Evolutionary conservation across 2,329 filamentous ascomycete genomes (phyloP).

Genomic region (Aspergillus floridensis): DNA sequence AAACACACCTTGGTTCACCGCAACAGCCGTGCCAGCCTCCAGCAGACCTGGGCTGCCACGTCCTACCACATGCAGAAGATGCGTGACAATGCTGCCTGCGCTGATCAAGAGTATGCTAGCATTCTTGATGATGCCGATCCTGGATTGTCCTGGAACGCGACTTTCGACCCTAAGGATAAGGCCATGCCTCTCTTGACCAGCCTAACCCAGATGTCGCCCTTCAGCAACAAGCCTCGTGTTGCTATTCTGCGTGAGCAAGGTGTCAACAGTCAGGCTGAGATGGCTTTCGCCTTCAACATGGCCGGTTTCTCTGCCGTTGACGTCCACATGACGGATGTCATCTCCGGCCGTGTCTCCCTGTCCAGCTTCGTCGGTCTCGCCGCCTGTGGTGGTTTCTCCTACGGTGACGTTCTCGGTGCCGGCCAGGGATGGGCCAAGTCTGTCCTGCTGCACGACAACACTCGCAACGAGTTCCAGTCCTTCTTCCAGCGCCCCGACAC

Average conservation of each 20-base stretch:
- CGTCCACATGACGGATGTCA: conserved; percentile 91
- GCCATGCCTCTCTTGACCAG: conserved; percentile 67
- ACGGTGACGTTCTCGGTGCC: conserved; percentile 88
- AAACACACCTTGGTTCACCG: conserved; percentile 66
- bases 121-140: conserved; percentile 74
- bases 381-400: conserved; percentile 95
- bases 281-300: conserved; percentile 91
- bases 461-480: conserved; percentile 71
- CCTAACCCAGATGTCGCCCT: conserved; percentile 54
- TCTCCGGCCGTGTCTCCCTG: conserved; percentile 75
- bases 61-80: conserved; percentile 89
- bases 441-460: conserved; percentile 76
- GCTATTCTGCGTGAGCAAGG: conserved; percentile 94
- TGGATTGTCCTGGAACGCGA: conserved; percentile 80
- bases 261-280: conserved; percentile 93
- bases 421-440: conserved; percentile 95
- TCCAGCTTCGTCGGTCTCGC: conserved; percentile 82
- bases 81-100: conserved; percentile 82
- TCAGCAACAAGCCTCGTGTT: conserved; percentile 69
- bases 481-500: conserved; percentile 90
- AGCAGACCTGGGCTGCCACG: conserved; percentile 84
- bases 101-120: conserved; percentile 75
- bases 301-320: conserved; percentile 91
- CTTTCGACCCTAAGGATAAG: conserved; percentile 74
- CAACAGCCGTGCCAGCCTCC: conserved; percentile 68